Base-by-base conservation (phyloP, 73 alveolate species). In the Tetrahymena borealis region DNA sequence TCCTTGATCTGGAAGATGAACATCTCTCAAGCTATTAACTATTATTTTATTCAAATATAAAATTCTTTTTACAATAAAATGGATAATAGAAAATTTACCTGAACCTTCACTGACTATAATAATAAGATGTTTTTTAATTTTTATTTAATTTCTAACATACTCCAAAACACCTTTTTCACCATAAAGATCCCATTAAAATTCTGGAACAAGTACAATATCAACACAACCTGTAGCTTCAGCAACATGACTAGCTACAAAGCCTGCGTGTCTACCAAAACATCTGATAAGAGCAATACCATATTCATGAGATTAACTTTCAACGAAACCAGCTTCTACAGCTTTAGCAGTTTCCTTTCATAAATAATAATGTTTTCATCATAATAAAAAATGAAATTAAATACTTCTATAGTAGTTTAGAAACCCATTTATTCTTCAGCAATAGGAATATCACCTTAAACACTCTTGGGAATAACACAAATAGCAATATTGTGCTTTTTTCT, bases 371-470 rank as follows among this genome's bases (percentile, higher is more conserved):
- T 10, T 60, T 60, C 31, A 3, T 60, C 10, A 60, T 32, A 60
- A 60, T 20, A 60, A 24, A 24, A 1, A 41, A 41, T 20, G 18
- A 15, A 78, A 0, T n/a, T 20, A 24, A 1, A n/a, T 92, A 92
- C 95, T 40, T 93, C 95, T 7, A 93, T 85, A 0, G 95, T 92
- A 40, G 93, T 93, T 93, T 93, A 91, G 39, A 93, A 78, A 31
- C 95, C 95, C 90, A 93, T 79, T 36, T 91, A 93, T 93, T 78
- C 78, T 24, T 98, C 99, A 79, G 98, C 95, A 18, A 98, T 95
- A 12, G 99, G 99, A 93, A 98, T 97, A 95, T 98, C 99, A 96
- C 98, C 98, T 96, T 98, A 99, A 24, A 98, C 97, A 39, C 99
- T 97, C 96, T 98, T 98, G 1, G 99, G 99, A 8, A 98, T 96